These are phyloP conservation scores for Lentinula aciculospora DNA, from an alignment of 768 basidiomycete genomes.

Conservation along the genomic window DNA sequence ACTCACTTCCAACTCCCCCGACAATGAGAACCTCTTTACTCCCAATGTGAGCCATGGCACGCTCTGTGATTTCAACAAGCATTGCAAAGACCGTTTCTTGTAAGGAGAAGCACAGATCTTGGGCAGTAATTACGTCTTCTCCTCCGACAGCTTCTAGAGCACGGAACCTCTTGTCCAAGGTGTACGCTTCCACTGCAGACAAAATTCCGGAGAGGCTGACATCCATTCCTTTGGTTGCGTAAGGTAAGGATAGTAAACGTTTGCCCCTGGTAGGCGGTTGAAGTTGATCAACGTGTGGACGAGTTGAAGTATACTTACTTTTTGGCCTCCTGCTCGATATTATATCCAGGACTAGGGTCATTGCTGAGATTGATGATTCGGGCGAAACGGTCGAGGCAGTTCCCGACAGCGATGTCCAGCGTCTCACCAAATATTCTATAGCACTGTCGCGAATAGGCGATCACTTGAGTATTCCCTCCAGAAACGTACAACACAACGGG, in stretches of 20 bases:
- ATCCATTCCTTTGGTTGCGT: constrained; percentile 99
- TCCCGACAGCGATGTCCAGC: constrained; percentile 98
- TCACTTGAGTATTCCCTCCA: constrained; percentile 98
- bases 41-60: constrained; percentile 98
- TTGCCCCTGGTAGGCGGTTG: constrained; percentile 73
- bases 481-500: constrained; percentile 98
- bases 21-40: constrained; percentile 96
- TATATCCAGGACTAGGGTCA: constrained; percentile 94
- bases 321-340: constrained; percentile 95
- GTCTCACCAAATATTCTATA: constrained; percentile 99
- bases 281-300: too few species aligned
- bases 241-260: constrained; percentile 78
- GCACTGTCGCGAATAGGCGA: constrained; percentile 95
- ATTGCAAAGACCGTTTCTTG: constrained; percentile 98
- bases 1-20: constrained; percentile 98
- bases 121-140: constrained; percentile 79
- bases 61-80: constrained; percentile 98
- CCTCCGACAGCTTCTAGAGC: constrained; percentile 29
- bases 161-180: constrained; percentile 78
- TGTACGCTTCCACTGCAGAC: constrained; percentile 84
- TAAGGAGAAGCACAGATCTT: constrained; percentile 95
- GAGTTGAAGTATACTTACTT: constrained; percentile 42
- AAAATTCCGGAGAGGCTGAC: constrained; percentile 93
- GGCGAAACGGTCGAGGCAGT: constrained; percentile 96
- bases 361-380: constrained; percentile 91